phyloP scores from a whole-genome alignment of 768 basidiomycete genomes.

The Lactarius pseudohatsudake region DNA sequence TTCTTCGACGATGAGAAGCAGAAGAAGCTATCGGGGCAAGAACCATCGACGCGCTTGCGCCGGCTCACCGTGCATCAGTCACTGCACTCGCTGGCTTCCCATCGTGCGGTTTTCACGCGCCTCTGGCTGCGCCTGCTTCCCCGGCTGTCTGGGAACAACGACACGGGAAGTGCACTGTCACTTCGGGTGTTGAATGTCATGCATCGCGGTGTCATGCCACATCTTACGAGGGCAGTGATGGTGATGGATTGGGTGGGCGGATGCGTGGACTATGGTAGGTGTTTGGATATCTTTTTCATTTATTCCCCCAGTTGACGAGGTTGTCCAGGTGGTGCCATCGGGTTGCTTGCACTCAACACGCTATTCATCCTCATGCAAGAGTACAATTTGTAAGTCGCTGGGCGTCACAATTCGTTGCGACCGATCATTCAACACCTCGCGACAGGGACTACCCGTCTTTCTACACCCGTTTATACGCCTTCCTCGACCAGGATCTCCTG shows the following conservation, averaged over 20 bases:
- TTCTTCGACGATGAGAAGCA: conserved; percentile 69
- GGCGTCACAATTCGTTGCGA: conserved; percentile 1
- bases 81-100: conserved; percentile 72
- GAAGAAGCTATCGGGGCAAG: conserved; percentile 40
- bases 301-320: conserved; percentile 1
- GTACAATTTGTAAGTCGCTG: conserved; percentile 78
- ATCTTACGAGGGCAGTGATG: conserved; percentile 71
- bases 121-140: conserved; percentile 78
- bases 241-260: conserved; percentile 92
- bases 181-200: conserved; percentile 70
- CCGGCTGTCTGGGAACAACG: conserved; percentile 44
- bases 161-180: conserved; percentile 42
- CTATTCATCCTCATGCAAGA: conserved; percentile 88
- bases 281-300: conserved; percentile 8
- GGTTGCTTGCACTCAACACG: conserved; percentile 87
- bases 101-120: conserved; percentile 76
- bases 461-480: conserved; percentile 87
- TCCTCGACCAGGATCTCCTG: conserved; percentile 83
- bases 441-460: conserved; percentile 92
- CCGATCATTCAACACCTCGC: conserved; percentile 5
- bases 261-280: conserved; percentile 77
- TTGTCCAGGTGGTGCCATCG: conserved; percentile 70
- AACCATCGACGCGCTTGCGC: conserved; percentile 50
- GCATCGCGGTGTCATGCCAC: conserved; percentile 81
- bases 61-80: conserved; percentile 74